Evolutionary conservation across 176 grass and related monocot species (phyloP), one percentile per base, ranked within the genome.

Genomic region (Chloris gayana): DNA sequence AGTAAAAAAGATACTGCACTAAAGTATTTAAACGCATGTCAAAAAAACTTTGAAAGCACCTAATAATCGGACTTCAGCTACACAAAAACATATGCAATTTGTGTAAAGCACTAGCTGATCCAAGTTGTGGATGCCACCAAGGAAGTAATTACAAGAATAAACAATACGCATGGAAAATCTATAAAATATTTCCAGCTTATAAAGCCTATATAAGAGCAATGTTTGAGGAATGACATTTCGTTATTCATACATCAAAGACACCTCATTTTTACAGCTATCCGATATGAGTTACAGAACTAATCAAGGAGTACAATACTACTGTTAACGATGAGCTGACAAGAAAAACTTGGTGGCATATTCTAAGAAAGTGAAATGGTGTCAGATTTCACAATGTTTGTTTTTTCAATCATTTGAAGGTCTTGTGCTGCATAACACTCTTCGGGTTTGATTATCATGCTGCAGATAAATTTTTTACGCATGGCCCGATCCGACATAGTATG

Each of bases 11-110:
- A 32, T 30, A 17, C 7, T 77, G 71, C 15, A 22, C 17, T 25
- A 47, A 80, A 35, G 72, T 68, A 57, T 59, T 85, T 65, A 61
- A 86, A 90, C 18, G 53, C 33, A 74, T 50, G 39, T 81, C n/a
- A 50, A 14, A 73, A 83, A 86, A 25, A 69, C 49, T 82, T 35
- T 82, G 37, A 66, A 82, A 68, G 47, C 22, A 75, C 30, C 33
- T 51, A 53, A 54, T 26, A 25, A 66, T 65, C 25, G 57, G 35
- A 47, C 29, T 44, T 44, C 41, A 44, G 12, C 41, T 10, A 12
- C 10, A 33, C 37, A 76, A 46, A 76, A 76, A 65, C 67, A 70
- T 58, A 11, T 24, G 0, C 32, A 44, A 6, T 34, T 75, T 59
- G 61, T 61, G 41, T 51, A 73, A 15, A 80, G 60, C 44, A 75